Percentiles rank a stretch among this genome's conserved stretches.
These are phyloP conservation scores for Populus pruinosa DNA, from an alignment of 345 rosid genomes.

Conservation along the genomic window DNA sequence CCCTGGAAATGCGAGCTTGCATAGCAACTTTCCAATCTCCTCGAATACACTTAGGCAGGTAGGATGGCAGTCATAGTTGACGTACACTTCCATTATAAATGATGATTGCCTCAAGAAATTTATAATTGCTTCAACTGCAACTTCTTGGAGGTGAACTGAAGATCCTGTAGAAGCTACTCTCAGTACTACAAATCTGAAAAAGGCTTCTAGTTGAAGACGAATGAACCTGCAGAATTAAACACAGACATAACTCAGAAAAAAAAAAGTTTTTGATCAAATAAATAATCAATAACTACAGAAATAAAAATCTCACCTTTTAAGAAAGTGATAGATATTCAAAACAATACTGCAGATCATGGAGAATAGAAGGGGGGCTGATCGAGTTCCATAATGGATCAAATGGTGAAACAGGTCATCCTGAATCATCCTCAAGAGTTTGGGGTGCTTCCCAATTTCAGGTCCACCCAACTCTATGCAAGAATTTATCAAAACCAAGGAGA, in stretches of 20 bases:
- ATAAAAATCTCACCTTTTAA: constrained; percentile 50
- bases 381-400: constrained; percentile 73
- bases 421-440: constrained; percentile 71
- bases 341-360: constrained; percentile 90
- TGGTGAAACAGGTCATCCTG: constrained; percentile 86
- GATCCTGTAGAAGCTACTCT: constrained; percentile 39
- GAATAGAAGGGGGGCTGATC: constrained; percentile 68
- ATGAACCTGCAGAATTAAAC: constrained; percentile 45
- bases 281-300: background rate
- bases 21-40: constrained; percentile 75
- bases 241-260: background rate
- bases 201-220: constrained; percentile 89
- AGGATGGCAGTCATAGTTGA: constrained; percentile 81
- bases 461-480: constrained; percentile 76
- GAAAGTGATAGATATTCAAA: constrained; percentile 75
- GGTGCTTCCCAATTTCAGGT: constrained; percentile 64
- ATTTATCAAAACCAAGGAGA: constrained; percentile 65
- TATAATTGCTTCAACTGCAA: constrained; percentile 76
- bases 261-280: background rate
- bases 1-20: constrained; percentile 77
- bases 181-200: constrained; percentile 66
- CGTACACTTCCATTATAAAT: constrained; percentile 71
- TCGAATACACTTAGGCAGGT: constrained; percentile 56
- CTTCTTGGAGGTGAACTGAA: constrained; percentile 71
- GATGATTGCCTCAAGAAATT: constrained; percentile 84